Percentiles rank a stretch among this genome's conserved stretches.
Conservation (phyloP, 495 filamentous ascomycete species). For the Cercophora samala region DNA sequence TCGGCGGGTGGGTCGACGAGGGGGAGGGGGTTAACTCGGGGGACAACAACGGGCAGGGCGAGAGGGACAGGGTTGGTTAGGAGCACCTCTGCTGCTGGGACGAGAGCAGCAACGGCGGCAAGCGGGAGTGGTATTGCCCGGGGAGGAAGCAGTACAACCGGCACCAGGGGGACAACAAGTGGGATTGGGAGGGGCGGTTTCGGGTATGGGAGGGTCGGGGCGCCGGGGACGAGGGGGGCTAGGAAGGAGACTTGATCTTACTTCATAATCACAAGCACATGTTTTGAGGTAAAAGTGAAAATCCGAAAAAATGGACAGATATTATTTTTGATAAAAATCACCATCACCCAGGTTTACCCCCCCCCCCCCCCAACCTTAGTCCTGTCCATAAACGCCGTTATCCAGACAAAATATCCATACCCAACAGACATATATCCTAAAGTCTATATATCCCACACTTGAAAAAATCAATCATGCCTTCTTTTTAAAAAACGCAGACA, state of each 20-base stretch:
- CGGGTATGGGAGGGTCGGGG: constrained; percentile 13
- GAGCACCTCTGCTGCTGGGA: constrained; percentile 28
- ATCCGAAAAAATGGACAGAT: not conserved
- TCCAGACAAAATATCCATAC: constrained; percentile 13
- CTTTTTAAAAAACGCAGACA: constrained; percentile 92
- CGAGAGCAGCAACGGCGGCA: constrained; percentile 18
- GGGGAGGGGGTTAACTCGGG: constrained; percentile 18
- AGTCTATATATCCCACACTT: no score
- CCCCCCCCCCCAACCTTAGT: constrained; percentile 6
- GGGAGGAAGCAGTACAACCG: constrained; percentile 11
- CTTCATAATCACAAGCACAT: no score
- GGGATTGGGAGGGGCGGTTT: constrained; percentile 41
- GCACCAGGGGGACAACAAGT: constrained; percentile 32
- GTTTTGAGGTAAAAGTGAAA: no score
- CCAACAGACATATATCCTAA: not conserved
- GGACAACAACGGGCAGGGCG: constrained; percentile 12
- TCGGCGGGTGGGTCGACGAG: constrained; percentile 18
- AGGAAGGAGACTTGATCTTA: constrained; percentile 8
- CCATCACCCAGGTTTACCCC: constrained; percentile 4
- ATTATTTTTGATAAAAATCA: not conserved
- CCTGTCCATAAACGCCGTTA: constrained; percentile 7
- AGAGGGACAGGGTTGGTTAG: constrained; percentile 28
- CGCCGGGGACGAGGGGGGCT: constrained; percentile 19
- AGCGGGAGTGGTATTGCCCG: not conserved
- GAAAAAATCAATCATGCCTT: no score